Conservation (phyloP, 495 filamentous ascomycete genomes). For the Sordaria brevicollis region DNA sequence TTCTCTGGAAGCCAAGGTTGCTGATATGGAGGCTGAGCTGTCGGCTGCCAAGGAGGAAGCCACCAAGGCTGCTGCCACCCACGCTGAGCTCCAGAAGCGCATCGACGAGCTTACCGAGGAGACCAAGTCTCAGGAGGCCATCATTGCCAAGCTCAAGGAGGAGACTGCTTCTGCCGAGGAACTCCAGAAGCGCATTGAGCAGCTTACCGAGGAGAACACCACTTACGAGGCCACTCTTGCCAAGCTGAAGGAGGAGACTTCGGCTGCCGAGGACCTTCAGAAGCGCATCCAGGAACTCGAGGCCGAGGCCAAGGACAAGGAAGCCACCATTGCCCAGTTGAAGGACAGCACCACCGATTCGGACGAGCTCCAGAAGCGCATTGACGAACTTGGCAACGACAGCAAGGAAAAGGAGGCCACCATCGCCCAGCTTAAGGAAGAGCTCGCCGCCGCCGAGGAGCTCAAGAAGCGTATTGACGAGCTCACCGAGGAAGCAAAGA, state of each 20-base stretch:
- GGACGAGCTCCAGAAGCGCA: conserved; percentile 16
- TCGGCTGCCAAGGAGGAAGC: conserved; percentile 29
- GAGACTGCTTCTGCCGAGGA: conserved; percentile 31
- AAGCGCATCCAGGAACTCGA: conserved; percentile 31
- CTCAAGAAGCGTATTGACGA: conserved; percentile 39
- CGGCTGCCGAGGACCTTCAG: conserved; percentile 27
- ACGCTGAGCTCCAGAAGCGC: conserved; percentile 31
- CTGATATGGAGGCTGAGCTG: conserved; percentile 28
- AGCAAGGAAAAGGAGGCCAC: conserved; percentile 25
- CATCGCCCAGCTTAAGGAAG: conserved; percentile 27
- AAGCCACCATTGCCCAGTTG: conserved; percentile 23
- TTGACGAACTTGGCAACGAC: conserved; percentile 26
- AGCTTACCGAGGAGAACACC: conserved; percentile 25
- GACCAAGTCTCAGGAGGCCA: conserved; percentile 31
- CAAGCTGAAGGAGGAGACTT: conserved; percentile 37
- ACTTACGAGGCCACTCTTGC: conserved; percentile 32
- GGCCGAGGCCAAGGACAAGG: conserved; percentile 29
- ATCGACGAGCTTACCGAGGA: conserved; percentile 28
- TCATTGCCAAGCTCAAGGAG: conserved; percentile 35
- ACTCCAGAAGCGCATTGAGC: conserved; percentile 30
- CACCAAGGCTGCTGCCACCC: conserved; percentile 21
- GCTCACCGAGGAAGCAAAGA: conserved; percentile 36
- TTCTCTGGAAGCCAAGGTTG: conserved; percentile 23
- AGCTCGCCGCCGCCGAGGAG: conserved; percentile 29
- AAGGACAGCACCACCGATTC: conserved; percentile 35